A percentile compares a stretch with the other conserved stretches of the same genome.
These are phyloP conservation scores for Vitis hybrid DNA, from an alignment of 177 flowering plant species.

Conservation along the genomic window DNA sequence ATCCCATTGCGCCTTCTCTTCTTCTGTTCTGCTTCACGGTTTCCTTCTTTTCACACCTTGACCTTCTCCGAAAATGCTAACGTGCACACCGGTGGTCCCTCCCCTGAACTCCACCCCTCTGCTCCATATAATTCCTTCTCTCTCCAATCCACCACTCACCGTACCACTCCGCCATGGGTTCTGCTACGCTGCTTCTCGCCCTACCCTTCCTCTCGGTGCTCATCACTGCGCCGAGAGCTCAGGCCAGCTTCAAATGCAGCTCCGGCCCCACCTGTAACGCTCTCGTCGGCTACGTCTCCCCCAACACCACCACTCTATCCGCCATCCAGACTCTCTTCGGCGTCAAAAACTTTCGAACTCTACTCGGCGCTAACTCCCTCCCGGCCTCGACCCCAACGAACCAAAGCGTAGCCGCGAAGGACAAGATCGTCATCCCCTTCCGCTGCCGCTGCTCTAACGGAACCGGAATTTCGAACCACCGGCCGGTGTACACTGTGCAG, in stretches of 20 bases:
- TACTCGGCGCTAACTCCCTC: conserved; percentile 65
- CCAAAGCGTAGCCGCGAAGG: conserved; percentile 17
- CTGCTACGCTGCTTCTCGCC: neutral
- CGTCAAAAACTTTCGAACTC: conserved; percentile 30
- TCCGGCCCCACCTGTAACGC: conserved; percentile 46
- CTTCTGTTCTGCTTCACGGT: too few relatives aligned
- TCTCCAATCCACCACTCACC: too few relatives aligned
- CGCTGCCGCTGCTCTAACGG: conserved; percentile 62
- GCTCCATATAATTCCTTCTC: too few relatives aligned
- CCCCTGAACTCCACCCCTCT: too few relatives aligned
- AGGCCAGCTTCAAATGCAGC: conserved; percentile 39
- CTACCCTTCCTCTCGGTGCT: conserved; percentile 14
- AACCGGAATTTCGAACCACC: conserved; percentile 45
- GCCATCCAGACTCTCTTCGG: conserved; percentile 40
- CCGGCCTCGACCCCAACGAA: conserved; percentile 32
- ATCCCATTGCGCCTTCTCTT: too few relatives aligned
- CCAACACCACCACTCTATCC: conserved; percentile 57
- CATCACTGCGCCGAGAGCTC: conserved; percentile 15
- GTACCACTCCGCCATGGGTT: too few relatives aligned
- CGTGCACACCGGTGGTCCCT: too few relatives aligned
- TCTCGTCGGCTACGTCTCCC: conserved; percentile 53
- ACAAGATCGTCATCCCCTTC: conserved; percentile 58
- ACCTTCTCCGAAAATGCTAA: too few relatives aligned
- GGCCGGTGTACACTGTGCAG: conserved; percentile 58
- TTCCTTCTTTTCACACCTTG: too few relatives aligned